These are phyloP conservation scores for Purshia tridentata DNA, from an alignment of 306 rosid species.

Conservation along the genomic window DNA sequence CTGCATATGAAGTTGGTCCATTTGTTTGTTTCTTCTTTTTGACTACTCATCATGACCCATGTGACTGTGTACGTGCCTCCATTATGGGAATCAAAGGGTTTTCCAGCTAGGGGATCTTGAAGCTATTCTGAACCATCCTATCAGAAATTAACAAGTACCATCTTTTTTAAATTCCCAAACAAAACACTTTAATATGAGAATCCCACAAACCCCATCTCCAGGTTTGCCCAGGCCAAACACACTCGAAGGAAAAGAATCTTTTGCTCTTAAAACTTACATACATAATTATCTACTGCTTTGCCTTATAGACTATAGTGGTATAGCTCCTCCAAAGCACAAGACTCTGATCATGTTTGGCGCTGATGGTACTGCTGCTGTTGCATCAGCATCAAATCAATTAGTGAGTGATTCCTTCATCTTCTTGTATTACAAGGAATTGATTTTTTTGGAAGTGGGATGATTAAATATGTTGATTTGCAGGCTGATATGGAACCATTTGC, in stretches of 20 bases:
- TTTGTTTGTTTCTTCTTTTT: too few relatives aligned
- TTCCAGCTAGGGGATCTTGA: too few relatives aligned
- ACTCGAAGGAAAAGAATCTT: neutral
- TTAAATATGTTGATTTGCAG: conserved; percentile 98
- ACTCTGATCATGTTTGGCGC: conserved; percentile 77
- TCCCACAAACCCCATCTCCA: too few relatives aligned
- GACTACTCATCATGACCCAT: too few relatives aligned
- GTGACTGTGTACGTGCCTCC: too few relatives aligned
- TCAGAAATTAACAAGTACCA: too few relatives aligned
- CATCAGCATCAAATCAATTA: conserved; percentile 93
- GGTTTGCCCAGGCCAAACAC: too few relatives aligned
- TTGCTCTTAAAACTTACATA: neutral
- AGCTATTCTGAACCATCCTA: too few relatives aligned
- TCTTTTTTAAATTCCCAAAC: too few relatives aligned
- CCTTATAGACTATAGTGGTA: conserved; percentile 54
- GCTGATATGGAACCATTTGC: conserved; percentile 97
- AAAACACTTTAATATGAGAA: too few relatives aligned
- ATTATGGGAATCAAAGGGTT: too few relatives aligned
- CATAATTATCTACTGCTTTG: conserved; percentile 39
- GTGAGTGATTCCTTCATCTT: conserved; percentile 49
- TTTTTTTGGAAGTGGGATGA: conserved; percentile 98
- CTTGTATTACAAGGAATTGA: conserved; percentile 44
- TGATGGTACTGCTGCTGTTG: conserved; percentile 78
- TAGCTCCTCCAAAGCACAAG: conserved; percentile 62
- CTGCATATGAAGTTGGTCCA: too few relatives aligned